Evolutionary conservation across 345 rosid species (phyloP).

Genomic region (Aquilaria malaccensis): DNA sequence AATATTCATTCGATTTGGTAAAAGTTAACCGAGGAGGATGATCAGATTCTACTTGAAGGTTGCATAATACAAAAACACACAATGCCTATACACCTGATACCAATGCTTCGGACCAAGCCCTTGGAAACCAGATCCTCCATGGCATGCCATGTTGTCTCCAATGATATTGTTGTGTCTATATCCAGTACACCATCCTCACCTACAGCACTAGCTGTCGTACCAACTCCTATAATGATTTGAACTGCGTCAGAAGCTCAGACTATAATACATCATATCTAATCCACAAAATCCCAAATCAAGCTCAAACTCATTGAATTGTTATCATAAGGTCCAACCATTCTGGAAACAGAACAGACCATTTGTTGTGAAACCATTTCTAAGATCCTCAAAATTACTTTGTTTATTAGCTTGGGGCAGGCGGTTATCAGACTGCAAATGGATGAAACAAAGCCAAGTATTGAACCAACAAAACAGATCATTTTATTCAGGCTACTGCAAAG

Average conservation of each 20-base stretch:
- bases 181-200: conserved; percentile 76
- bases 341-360: too few relatives aligned
- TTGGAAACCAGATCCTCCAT: conserved; percentile 85
- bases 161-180: conserved; percentile 66
- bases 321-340: too few relatives aligned
- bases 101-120: conserved; percentile 89
- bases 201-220: conserved; percentile 63
- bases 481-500: background rate
- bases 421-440: too few relatives aligned
- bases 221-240: conserved; percentile 43
- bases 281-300: background rate
- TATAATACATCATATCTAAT: background rate
- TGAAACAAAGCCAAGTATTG: background rate
- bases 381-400: too few relatives aligned
- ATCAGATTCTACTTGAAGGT: too few relatives aligned
- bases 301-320: too few relatives aligned
- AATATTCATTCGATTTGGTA: background rate
- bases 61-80: background rate
- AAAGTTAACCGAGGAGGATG: too few relatives aligned
- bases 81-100: conserved; percentile 44
- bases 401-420: too few relatives aligned
- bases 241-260: background rate
- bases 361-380: too few relatives aligned
- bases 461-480: background rate
- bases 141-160: conserved; percentile 84